Base-by-base conservation (phyloP, 1,284 basidiomycete species). In the Pisolithus thermaeus region DNA sequence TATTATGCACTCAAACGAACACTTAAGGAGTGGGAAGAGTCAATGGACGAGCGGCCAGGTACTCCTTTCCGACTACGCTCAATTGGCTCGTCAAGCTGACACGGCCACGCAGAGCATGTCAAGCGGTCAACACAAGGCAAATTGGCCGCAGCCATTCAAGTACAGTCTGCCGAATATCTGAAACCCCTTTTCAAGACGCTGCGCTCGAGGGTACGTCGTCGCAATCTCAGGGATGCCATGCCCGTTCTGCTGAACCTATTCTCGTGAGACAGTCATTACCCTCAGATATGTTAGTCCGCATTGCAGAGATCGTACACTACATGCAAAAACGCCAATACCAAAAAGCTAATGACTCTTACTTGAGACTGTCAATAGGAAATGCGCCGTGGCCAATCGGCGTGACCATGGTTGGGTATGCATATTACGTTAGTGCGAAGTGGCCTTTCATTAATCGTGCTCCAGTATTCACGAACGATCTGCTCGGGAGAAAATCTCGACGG, bases 321-420 rank as follows among this genome's bases (percentile, higher is more conserved):
- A 94, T 97, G 90, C 97, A 99, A 68, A 88, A 81, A 58, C 84
- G 97, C 27, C 83, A 95, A 68, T 99, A 99, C 63, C 89, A 97
- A 62, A 81, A 78, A 53, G 97, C 97, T 1, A 99, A 99, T 64
- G 97, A 99, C 66, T 88, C 94, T 0, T 99, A 99, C 69, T 81
- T 99, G 16, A 88, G 96, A 23, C 75, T 99, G 32, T 95, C 91
- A 4, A 99, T 99, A 56, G 97, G 97, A 16, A 99, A 97, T 65
- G 96, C 97, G 0, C 95, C 97, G 1, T 99, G 97, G 97, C 97
- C 97, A 0, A 98, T 99, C 64, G 97, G 97, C 50, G 97, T 99
- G 5, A 99, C 97, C 53, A 96, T 96, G 89, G 96, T 97, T 73
- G 93, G 91, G 92, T 92, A 67, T 36, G 85, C 77, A 4, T 47